Conservation (phyloP, 768 basidiomycete genomes). For the Leccinum disarticulatum region DNA sequence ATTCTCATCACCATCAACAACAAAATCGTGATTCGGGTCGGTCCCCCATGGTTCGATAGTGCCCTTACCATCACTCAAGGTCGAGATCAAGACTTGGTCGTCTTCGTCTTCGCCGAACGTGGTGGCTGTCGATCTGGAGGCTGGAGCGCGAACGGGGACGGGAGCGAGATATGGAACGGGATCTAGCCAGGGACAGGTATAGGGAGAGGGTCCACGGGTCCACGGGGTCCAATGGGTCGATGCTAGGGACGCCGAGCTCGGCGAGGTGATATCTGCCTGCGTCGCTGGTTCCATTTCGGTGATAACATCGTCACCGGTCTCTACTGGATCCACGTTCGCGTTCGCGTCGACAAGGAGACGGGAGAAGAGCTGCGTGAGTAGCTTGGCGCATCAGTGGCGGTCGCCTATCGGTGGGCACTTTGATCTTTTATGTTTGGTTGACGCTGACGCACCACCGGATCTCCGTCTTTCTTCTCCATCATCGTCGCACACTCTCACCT, state of each 20-base stretch:
- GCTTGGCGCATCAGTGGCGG: conserved; percentile 61
- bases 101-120: no score
- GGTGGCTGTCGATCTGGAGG: no score
- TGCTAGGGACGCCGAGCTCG: conserved; percentile 23
- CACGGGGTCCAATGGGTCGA: not conserved
- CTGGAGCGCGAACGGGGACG: no score
- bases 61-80: no score
- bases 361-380: conserved; percentile 38
- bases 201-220: no score
- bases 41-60: no score
- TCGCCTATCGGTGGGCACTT: conserved; percentile 61
- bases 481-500: not conserved
- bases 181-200: no score
- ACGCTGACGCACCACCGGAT: not conserved
- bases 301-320: not conserved
- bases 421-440: not conserved
- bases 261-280: conserved; percentile 28
- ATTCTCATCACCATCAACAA: no score
- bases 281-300: not conserved
- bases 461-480: not conserved
- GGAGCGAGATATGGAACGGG: no score
- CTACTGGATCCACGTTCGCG: not conserved
- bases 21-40: no score
- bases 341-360: not conserved
- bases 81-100: no score